Evolutionary conservation across 805 yeast species (phyloP).

Genomic region (Ogataea ganodermae): DNA sequence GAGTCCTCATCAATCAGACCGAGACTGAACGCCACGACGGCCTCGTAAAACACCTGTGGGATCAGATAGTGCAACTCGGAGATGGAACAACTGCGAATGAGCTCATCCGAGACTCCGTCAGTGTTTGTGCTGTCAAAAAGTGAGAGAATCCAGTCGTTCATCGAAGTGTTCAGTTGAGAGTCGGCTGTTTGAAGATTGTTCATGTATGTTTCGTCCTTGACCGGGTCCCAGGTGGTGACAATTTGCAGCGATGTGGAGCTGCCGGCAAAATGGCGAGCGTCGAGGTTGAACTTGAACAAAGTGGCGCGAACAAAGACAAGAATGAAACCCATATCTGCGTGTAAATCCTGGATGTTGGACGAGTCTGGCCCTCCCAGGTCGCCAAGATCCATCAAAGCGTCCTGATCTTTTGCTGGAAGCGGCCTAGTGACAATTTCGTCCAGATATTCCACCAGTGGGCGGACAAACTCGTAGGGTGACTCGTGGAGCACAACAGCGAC

Average conservation of each 20-base stretch:
- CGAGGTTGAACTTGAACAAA: conserved; percentile 19
- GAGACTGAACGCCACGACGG: conserved; percentile 58
- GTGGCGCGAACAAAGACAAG: conserved; percentile 44
- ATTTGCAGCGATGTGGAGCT: conserved; percentile 10
- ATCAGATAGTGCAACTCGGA: conserved; percentile 68
- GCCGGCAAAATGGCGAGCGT: conserved; percentile 7
- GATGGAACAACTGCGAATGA: conserved; percentile 65
- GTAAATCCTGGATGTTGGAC: conserved; percentile 59
- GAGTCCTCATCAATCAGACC: conserved; percentile 59
- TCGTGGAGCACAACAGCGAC: conserved; percentile 45
- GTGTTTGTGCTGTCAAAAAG: conserved; percentile 58
- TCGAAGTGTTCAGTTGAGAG: conserved; percentile 29
- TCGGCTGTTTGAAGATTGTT: conserved; percentile 25
- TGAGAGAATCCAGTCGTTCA: conserved; percentile 78
- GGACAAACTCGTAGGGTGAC: conserved; percentile 45
- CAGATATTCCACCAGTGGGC: conserved; percentile 50
- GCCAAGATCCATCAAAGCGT: conserved; percentile 26
- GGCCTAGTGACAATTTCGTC: conserved; percentile 41
- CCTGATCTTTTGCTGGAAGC: conserved; percentile 22
- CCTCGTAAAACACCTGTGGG: conserved; percentile 75
- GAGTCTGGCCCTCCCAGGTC: conserved; percentile 56
- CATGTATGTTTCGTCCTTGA: conserved; percentile 12
- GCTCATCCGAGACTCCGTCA: conserved; percentile 82
- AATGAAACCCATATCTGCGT: conserved; percentile 67
- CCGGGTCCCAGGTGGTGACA: conserved; percentile 18